phyloP scores from a whole-genome alignment of 208 protist genomes.

The Leishmania major region DNA sequence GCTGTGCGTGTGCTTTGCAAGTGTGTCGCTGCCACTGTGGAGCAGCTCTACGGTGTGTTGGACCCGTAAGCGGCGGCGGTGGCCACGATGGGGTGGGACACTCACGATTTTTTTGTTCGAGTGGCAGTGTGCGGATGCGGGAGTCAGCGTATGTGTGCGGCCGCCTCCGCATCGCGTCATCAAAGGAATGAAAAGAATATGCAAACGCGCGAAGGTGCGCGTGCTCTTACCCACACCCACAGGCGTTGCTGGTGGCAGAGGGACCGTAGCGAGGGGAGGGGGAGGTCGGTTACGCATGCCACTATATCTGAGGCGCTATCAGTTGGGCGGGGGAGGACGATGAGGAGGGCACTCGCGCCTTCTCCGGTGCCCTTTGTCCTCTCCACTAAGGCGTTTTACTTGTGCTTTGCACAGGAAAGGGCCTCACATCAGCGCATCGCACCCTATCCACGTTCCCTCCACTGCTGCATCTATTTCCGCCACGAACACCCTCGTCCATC shows the following conservation, averaged over 20 bases:
- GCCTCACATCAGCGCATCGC: too few relatives aligned
- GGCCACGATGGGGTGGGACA: not conserved
- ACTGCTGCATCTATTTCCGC: not conserved
- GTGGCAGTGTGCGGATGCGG: not conserved
- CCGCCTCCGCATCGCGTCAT: not conserved
- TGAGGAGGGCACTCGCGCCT: not conserved
- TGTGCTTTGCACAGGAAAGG: not conserved
- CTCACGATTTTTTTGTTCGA: not conserved
- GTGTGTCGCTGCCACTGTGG: not conserved
- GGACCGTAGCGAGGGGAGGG: not conserved
- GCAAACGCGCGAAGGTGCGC: not conserved
- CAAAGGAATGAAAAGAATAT: not conserved
- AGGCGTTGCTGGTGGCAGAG: not conserved
- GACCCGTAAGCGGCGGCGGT: not conserved
- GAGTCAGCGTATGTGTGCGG: not conserved
- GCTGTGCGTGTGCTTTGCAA: not conserved
- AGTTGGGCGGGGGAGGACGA: not conserved
- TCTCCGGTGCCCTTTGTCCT: not conserved
- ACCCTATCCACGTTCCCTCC: not conserved
- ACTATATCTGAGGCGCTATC: not conserved
- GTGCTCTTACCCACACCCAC: not conserved
- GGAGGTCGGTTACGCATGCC: not conserved
- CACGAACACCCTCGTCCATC: not conserved
- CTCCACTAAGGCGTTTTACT: not conserved
- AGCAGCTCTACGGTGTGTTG: not conserved